Evolutionary conservation across 2,329 filamentous ascomycete species (phyloP).

Genomic region (Shiraia sp.): DNA sequence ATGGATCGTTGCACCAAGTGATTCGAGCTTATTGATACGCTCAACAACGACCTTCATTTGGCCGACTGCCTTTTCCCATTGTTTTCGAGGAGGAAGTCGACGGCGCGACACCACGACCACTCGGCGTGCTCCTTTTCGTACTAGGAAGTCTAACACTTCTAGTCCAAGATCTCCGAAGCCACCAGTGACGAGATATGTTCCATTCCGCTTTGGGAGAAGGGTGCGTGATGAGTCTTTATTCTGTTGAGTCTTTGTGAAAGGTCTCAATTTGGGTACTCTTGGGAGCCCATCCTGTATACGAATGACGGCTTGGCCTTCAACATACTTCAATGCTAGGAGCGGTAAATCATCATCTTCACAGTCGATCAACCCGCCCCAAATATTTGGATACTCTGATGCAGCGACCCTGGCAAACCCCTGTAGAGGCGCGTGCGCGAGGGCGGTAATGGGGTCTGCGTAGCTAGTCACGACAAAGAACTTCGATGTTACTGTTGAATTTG

Average conservation of each 20-base stretch:
- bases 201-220: slow-evolving; percentile 8
- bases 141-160: slow-evolving; percentile 43
- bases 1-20: slow-evolving; percentile 37
- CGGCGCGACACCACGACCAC: slow-evolving; percentile 48
- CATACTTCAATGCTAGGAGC: slow-evolving; percentile 44
- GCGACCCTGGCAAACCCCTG: slow-evolving; percentile 45
- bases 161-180: slow-evolving; percentile 40
- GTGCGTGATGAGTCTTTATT: neutral
- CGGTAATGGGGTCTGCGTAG: slow-evolving; percentile 12
- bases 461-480: slow-evolving; percentile 34
- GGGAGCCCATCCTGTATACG: slow-evolving; percentile 8
- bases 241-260: slow-evolving; percentile 2
- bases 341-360: slow-evolving; percentile 31
- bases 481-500: slow-evolving; percentile 1
- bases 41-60: slow-evolving; percentile 12
- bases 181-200: slow-evolving; percentile 11
- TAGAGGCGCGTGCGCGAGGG: slow-evolving; percentile 40
- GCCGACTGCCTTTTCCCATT: slow-evolving; percentile 27
- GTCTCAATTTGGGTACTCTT: slow-evolving; percentile 4
- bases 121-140: slow-evolving; percentile 46
- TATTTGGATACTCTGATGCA: slow-evolving; percentile 45
- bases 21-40: slow-evolving; percentile 23
- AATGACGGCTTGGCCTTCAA: slow-evolving; percentile 20
- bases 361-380: slow-evolving; percentile 43
- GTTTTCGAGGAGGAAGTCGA: slow-evolving; percentile 38